phyloP scores from a whole-genome alignment of 2,329 filamentous ascomycete genomes.

The Lecanicillium sp. region DNA sequence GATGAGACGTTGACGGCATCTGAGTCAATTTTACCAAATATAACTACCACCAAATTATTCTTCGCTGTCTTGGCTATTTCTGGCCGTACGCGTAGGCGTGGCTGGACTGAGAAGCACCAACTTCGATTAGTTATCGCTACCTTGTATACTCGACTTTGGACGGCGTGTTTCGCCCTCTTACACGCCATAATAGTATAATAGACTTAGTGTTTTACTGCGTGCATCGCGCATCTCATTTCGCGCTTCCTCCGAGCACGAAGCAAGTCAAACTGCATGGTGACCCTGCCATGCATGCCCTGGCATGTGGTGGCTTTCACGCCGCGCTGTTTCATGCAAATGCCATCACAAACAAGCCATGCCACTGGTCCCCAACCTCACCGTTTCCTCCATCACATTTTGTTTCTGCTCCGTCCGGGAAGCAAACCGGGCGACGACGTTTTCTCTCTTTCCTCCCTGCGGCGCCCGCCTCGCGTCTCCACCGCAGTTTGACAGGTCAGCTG shows the following conservation, averaged over 20 bases:
- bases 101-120: too few relatives aligned
- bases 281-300: too few relatives aligned
- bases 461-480: not conserved
- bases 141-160: too few relatives aligned
- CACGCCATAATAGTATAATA: too few relatives aligned
- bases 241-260: too few relatives aligned
- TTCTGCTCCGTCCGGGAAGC: not conserved
- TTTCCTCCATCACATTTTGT: not conserved
- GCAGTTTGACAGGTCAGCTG: not conserved
- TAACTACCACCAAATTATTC: not conserved
- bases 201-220: too few relatives aligned
- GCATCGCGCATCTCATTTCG: too few relatives aligned
- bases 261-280: too few relatives aligned
- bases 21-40: conserved; percentile 5
- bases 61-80: conserved; percentile 3
- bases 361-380: not conserved
- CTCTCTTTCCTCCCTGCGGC: not conserved
- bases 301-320: too few relatives aligned
- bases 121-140: too few relatives aligned
- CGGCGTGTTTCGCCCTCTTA: too few relatives aligned
- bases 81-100: not conserved
- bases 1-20: not conserved
- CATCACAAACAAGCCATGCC: not conserved
- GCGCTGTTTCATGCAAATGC: too few relatives aligned
- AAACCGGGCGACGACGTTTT: not conserved